Percentiles rank a stretch among this genome's conserved stretches.
Evolutionary conservation across 148 eudicot genomes (phyloP).

Genomic region (Cornus florida): DNA sequence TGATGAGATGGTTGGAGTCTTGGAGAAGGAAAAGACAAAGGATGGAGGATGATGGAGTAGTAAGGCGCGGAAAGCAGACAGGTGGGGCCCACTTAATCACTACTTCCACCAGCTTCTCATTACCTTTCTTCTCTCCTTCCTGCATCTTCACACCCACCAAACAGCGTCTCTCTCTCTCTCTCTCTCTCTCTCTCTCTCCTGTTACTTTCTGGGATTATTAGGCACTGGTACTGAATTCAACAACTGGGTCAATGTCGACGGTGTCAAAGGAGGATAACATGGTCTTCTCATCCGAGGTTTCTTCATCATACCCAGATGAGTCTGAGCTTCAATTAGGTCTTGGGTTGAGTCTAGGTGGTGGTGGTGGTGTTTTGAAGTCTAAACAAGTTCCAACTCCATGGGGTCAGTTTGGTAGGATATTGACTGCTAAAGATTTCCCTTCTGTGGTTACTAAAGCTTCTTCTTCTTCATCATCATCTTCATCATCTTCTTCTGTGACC

Average conservation of each 20-base stretch:
- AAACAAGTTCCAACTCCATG: conserved; percentile 22
- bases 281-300: conserved; percentile 44
- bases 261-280: conserved; percentile 44
- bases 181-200: no score
- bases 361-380: conserved; percentile 31
- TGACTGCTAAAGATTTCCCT: conserved; percentile 55
- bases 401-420: conserved; percentile 42
- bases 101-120: neutral
- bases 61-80: neutral
- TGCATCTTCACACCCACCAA: neutral
- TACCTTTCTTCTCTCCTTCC: conserved; percentile 1
- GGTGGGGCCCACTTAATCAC: neutral
- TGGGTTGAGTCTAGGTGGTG: conserved; percentile 54
- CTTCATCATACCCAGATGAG: conserved; percentile 55
- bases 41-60: neutral
- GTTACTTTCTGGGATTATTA: neutral
- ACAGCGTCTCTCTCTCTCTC: no score
- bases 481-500: conserved; percentile 44
- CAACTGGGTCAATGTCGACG: conserved; percentile 45
- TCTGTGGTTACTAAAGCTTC: conserved; percentile 25
- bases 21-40: neutral
- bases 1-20: neutral
- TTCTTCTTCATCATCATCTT: conserved; percentile 39
- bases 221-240: conserved; percentile 21
- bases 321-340: conserved; percentile 70